Evolutionary conservation across 306 rosid species (phyloP), one percentile per base, ranked within the genome.

Genomic region (Vigna hirtella): DNA sequence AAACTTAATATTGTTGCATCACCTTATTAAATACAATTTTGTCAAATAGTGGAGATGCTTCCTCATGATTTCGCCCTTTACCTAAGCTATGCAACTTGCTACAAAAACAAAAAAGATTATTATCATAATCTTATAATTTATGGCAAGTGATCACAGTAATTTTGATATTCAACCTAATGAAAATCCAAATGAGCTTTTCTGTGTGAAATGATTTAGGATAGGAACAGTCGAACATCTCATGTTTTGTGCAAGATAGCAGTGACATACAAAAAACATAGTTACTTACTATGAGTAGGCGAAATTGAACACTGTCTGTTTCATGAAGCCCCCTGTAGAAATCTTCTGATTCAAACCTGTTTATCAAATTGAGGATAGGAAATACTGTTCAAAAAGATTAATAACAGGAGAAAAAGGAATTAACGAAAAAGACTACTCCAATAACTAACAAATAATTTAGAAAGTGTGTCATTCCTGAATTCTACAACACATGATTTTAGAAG

Each of bases 11-110:
- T 76, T 61, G 9, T 36, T 79, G 34, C 78, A 61, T 42, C 20
- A 95, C 99, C 99, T 93, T 91, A 72, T 32, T 85, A 82, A 95
- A 95, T 66, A 95, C 97, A 62, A 91, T 4, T 85, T 55, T 93
- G 83, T 95, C 98, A 78, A 64, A 81, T 52, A 93, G 18, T 76
- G 97, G 96, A 86, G 99, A 67, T 18, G 98, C 98, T 7, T 72
- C 62, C 9, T 3, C 77, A 74, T 87, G 93, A 18, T 45, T 72
- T 74, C 59, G 65, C 73, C 98, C 98, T 64, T 81, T 93, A 72
- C 13, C 75, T 93, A 95, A 62, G 85, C 85, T 85, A 64, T 62
- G 78, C 69, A 85, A 26, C 86, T 95, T 95, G 83, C 98, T 95
- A 87, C 87, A 84, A 52, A 11, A 40, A 30, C 0, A 30, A 30